Conservation (phyloP, 2,329 filamentous ascomycete species). For the Stemphylium beticola region DNA sequence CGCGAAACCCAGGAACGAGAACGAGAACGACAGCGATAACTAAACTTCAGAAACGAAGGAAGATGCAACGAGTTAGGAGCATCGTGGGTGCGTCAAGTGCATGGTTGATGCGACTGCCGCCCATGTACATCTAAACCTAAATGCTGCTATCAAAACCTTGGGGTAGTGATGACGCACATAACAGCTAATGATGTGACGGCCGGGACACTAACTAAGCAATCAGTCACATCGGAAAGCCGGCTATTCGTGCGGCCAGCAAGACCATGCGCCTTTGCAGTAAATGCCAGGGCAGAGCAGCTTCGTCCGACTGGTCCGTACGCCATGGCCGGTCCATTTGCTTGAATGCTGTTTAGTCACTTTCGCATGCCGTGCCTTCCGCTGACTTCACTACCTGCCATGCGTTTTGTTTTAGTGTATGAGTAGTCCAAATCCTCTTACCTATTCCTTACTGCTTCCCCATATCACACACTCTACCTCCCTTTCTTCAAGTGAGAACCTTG, state of each 20-base stretch:
- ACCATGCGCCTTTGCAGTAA: background rate
- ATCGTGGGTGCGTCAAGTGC: no score
- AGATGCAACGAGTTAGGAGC: no score
- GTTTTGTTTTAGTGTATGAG: background rate
- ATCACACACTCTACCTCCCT: background rate
- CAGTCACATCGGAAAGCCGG: slow-evolving; percentile 14
- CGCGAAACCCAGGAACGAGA: no score
- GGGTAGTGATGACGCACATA: slow-evolving; percentile 10
- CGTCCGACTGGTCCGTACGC: slow-evolving; percentile 9
- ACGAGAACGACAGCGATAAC: background rate
- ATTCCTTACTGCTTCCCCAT: background rate
- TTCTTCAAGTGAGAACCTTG: background rate
- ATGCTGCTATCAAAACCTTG: background rate
- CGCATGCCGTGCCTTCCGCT: slow-evolving; percentile 15
- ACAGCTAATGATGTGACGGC: slow-evolving; percentile 1
- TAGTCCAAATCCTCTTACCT: slow-evolving; percentile 2
- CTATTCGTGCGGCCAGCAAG: slow-evolving; percentile 5
- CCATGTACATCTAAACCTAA: background rate
- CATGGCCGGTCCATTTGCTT: background rate
- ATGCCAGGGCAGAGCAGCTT: slow-evolving; percentile 2
- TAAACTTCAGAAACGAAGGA: no score
- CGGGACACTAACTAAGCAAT: slow-evolving; percentile 2
- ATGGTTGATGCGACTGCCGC: no score
- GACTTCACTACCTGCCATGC: slow-evolving; percentile 9
- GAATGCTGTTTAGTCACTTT: slow-evolving; percentile 2